A percentile compares a stretch with the other conserved stretches of the same genome.
Conservation (phyloP, 2,329 filamentous ascomycete genomes). For the Macrophomina pseudophaseolina region DNA sequence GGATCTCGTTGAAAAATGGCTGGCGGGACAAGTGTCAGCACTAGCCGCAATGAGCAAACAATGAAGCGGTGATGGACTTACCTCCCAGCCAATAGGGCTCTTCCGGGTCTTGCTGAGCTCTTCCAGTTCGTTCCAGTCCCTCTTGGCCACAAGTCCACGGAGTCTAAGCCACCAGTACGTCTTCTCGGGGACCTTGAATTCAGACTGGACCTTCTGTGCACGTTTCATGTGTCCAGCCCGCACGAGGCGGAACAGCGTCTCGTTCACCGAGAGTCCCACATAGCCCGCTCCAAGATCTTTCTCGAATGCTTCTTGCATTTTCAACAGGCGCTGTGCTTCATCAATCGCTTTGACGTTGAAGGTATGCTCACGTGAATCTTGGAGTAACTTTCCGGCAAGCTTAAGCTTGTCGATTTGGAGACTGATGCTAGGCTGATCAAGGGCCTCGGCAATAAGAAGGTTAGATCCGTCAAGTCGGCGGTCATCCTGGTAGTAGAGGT, state of each 20-base stretch:
- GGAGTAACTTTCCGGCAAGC: constrained; percentile 80
- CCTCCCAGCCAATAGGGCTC: constrained; percentile 94
- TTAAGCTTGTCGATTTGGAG: constrained; percentile 83
- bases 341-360: constrained; percentile 77
- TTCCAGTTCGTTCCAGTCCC: constrained; percentile 92
- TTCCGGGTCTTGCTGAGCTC: constrained; percentile 78
- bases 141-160: constrained; percentile 83
- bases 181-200: constrained; percentile 93
- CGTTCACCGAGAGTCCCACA: constrained; percentile 83
- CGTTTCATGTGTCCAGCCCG: constrained; percentile 80
- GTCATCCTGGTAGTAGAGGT: constrained; percentile 97
- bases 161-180: constrained; percentile 87
- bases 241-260: constrained; percentile 89
- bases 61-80: constrained; percentile 3
- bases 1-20: constrained; percentile 87
- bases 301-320: constrained; percentile 86
- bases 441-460: constrained; percentile 82
- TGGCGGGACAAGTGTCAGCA: constrained; percentile 47
- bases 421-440: constrained; percentile 72
- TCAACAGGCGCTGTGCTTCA: constrained; percentile 78
- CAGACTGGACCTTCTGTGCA: constrained; percentile 84
- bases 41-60: constrained; percentile 8
- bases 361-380: constrained; percentile 79
- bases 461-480: constrained; percentile 85
- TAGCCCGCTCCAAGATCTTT: constrained; percentile 76